Evolutionary conservation across 352 stramenopile genomes (phyloP), one percentile per base, ranked within the genome.

Genomic region (Globisporangium sylvaticum): DNA sequence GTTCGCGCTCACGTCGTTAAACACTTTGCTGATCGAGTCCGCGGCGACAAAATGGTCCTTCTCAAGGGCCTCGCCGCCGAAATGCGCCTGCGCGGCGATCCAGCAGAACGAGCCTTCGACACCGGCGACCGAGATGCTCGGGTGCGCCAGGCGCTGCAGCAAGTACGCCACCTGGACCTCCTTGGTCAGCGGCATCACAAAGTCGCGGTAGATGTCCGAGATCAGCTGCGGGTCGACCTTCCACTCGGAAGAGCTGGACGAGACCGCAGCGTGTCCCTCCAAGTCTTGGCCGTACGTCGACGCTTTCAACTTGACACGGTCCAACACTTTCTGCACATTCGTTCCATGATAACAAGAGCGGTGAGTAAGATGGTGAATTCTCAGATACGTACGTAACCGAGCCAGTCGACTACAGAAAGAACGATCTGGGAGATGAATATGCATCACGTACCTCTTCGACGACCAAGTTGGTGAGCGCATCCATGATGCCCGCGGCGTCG

Each of bases 101-200:
- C 83, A 95, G 66, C 78, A 89, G 71, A 91, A 94, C 48, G 87
- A 95, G 3, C 85, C 88, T 42, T 90, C 76, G 4, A 80, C 73
- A 0, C 81, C 84, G 5, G 83, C 78, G 6, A 95, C 77, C 44
- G 87, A 83, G 64, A 96, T 89, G 15, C 84, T 85, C 22, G 84
- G 79, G 59, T 95, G 89, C 27, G 89, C 68, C 2, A 97, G 72
- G 4, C 89, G 83, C 75, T 95, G 83, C 24, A 97, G 76, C 67
- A 97, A 71, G 67, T 97, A 97, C 64, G 82, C 76, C 29, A 99
- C 96, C 76, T 99, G 96, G 58, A 99, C 94, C 76, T 99, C 96
- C 77, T 99, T 99, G 10, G 97, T 99, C 58, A 99, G 80, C 14
- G 97, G 97, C 75, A 99, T 99, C 58, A 99, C 97, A 66, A 99